Evolutionary conservation across 2,329 filamentous ascomycete species (phyloP).

Genomic region (Pezicula neosporulosa): DNA sequence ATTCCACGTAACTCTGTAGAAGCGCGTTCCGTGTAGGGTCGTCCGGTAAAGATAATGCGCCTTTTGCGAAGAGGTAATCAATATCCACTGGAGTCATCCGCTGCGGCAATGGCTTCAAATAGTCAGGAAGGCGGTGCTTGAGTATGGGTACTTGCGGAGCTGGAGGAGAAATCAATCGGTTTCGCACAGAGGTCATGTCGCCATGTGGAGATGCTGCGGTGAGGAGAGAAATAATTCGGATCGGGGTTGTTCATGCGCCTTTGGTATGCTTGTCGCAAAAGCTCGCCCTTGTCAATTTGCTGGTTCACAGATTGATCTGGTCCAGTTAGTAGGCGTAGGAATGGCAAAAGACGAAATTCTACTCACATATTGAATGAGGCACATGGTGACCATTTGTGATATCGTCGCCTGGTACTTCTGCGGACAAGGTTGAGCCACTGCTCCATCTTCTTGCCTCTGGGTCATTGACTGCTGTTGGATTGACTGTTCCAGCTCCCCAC

Average conservation of each 20-base stretch:
- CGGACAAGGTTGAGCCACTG: slow-evolving; percentile 15
- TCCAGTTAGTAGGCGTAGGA: slow-evolving; percentile 2
- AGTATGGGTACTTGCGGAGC: slow-evolving; percentile 9
- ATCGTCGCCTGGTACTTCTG: slow-evolving; percentile 13
- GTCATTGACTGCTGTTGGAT: slow-evolving; percentile 22
- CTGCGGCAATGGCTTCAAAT: slow-evolving; percentile 74
- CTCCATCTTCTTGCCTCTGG: slow-evolving; percentile 18
- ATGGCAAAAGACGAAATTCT: neutral
- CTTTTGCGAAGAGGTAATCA: slow-evolving; percentile 78
- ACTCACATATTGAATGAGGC: slow-evolving; percentile 29
- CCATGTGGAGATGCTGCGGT: slow-evolving; percentile 22
- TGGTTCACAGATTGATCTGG: slow-evolving; percentile 22
- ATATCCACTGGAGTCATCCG: slow-evolving; percentile 80
- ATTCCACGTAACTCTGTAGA: slow-evolving; percentile 79
- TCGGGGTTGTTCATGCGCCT: slow-evolving; percentile 11
- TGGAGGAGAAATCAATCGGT: slow-evolving; percentile 12
- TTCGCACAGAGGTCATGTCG: slow-evolving; percentile 17
- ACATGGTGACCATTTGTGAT: slow-evolving; percentile 15
- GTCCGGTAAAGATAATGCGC: slow-evolving; percentile 74
- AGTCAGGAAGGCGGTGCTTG: slow-evolving; percentile 48
- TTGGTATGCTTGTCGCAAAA: slow-evolving; percentile 10
- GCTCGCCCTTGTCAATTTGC: slow-evolving; percentile 13
- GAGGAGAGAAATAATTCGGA: slow-evolving; percentile 15
- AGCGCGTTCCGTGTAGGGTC: slow-evolving; percentile 72
- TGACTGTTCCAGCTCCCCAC: slow-evolving; percentile 20